phyloP scores from a whole-genome alignment of 805 yeast species.

The Candida mattraensis region DNA sequence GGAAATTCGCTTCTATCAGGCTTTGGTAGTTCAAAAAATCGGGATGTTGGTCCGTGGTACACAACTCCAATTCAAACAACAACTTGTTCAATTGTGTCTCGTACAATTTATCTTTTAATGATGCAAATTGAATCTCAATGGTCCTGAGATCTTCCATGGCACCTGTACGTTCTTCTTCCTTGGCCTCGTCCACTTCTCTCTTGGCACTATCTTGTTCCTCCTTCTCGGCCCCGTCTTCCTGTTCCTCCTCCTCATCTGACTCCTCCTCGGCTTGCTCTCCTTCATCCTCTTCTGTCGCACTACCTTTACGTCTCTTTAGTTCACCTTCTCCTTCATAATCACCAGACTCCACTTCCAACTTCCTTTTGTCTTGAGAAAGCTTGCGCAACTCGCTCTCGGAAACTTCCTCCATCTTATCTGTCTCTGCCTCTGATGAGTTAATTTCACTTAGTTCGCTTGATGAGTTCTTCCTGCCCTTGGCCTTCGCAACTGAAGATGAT shows the following conservation, averaged over 20 bases:
- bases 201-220: slow-evolving; percentile 25
- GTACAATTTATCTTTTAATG: slow-evolving; percentile 77
- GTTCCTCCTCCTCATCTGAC: slow-evolving; percentile 32
- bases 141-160: slow-evolving; percentile 74
- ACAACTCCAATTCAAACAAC: slow-evolving; percentile 82
- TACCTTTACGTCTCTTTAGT: slow-evolving; percentile 11
- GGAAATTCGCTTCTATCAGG: slow-evolving; percentile 71
- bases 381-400: slow-evolving; percentile 55
- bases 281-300: slow-evolving; percentile 15
- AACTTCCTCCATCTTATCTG: slow-evolving; percentile 71
- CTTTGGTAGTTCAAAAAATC: slow-evolving; percentile 73
- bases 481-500: slow-evolving; percentile 10
- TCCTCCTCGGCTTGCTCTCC: slow-evolving; percentile 20
- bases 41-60: slow-evolving; percentile 89
- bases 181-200: slow-evolving; percentile 27
- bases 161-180: slow-evolving; percentile 48
- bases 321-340: slow-evolving; percentile 17
- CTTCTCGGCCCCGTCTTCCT: slow-evolving; percentile 26
- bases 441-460: slow-evolving; percentile 22
- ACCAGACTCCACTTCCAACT: slow-evolving; percentile 21
- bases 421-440: slow-evolving; percentile 80
- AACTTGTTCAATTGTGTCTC: slow-evolving; percentile 77
- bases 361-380: slow-evolving; percentile 35
- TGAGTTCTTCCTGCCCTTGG: slow-evolving; percentile 15
- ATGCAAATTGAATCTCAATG: slow-evolving; percentile 86